Base-by-base conservation (phyloP, 2,329 filamentous ascomycete genomes). In the Penicillium italicum region DNA sequence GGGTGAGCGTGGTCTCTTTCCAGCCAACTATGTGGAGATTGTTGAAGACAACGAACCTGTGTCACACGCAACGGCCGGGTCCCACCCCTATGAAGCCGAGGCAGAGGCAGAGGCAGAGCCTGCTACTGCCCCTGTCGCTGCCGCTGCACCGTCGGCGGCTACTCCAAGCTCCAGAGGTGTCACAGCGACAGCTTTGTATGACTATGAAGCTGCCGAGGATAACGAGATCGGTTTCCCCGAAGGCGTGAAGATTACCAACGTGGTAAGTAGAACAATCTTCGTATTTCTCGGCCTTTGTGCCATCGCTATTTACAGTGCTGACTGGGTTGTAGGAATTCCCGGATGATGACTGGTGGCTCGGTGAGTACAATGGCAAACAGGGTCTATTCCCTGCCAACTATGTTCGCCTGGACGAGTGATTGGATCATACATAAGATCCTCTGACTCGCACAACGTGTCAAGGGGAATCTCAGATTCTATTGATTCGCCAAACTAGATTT, bases 301-400 rank as follows among this genome's bases (percentile, higher is more conserved):
- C 18, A 20, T 28, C 31, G 9, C 48, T 42, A 33, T 38, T 24
- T 42, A 9, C 7, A 16, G 45, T 56, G 44, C 72, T 77, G 65
- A 70, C 41, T 10, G 12, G 41, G 44, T 30, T 40, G 20, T 65
- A 89, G 86, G 90, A 97, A 78, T 97, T 97, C 75, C 94, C 94
- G 2, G 94, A 97, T 67, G 93, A 97, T 63, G 94, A 99, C 71
- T 99, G 94, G 94, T 99, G 94, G 94, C 89, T 93, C 66, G 94
- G 94, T 56, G 85, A 89, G 67, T 95, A 88, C 74, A 81, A 86
- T 26, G 91, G 91, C 48, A 83, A 87, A 55, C 83, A 83, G 30
- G 94, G 94, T 59, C 81, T 99, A 43, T 99, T 99, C 84, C 78
- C 78, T 10, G 75, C 77, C n/a, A 79, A 79, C 62, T 80, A 80